phyloP scores from a whole-genome alignment of 176 grass and related monocot genomes.

The Cenchrus purpureus region DNA sequence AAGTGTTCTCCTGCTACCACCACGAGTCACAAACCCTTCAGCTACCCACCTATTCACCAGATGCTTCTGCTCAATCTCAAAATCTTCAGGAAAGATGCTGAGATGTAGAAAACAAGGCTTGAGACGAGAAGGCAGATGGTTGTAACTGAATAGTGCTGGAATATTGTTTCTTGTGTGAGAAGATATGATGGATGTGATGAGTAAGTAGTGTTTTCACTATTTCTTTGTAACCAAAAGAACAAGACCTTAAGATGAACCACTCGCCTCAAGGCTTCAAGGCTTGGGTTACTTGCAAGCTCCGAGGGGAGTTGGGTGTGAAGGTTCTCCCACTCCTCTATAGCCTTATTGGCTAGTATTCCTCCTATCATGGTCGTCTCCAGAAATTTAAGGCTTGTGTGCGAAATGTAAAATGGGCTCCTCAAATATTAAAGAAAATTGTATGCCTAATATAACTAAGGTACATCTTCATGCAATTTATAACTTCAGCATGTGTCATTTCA shows the following conservation, averaged over 20 bases:
- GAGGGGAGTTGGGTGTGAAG: background rate
- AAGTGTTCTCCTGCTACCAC: background rate
- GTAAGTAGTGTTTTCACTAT: no score
- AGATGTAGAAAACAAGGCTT: slow-evolving; percentile 36
- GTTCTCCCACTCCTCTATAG: background rate
- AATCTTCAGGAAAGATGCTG: slow-evolving; percentile 35
- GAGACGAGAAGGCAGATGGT: slow-evolving; percentile 24
- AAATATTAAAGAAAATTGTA: no score
- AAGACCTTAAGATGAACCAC: background rate
- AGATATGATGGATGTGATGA: no score
- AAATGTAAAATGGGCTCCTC: no score
- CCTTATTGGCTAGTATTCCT: background rate
- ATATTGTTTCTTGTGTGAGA: no score
- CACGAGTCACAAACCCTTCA: background rate
- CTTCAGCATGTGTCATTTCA: no score
- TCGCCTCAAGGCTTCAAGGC: background rate
- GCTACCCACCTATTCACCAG: slow-evolving; percentile 28
- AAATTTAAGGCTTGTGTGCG: no score
- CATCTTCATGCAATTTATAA: no score
- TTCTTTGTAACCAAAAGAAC: no score
- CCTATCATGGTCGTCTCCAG: background rate
- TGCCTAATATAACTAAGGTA: no score
- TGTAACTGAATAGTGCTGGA: background rate
- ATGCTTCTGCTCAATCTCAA: background rate
- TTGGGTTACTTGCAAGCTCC: slow-evolving; percentile 23